Evolutionary conservation across 1,284 basidiomycete species (phyloP).

Genomic region (Calocybe gambosa): DNA sequence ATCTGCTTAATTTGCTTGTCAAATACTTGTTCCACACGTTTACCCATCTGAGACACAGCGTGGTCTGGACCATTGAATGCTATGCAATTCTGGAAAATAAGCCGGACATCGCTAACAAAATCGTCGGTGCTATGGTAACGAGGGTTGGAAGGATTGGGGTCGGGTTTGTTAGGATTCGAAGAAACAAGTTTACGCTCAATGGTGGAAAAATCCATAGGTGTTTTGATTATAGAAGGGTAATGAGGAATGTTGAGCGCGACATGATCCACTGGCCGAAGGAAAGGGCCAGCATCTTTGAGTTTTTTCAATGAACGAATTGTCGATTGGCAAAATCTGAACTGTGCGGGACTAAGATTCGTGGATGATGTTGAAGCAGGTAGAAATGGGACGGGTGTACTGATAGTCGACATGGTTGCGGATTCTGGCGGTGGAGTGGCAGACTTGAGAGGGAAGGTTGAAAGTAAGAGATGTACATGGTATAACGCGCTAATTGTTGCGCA

Average conservation of each 20-base stretch:
- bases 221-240: conserved; percentile 82
- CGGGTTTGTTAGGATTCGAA: conserved; percentile 74
- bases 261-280: conserved; percentile 88
- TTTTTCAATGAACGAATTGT: conserved; percentile 85
- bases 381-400: conserved; percentile 33
- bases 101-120: conserved; percentile 76
- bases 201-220: conserved; percentile 95
- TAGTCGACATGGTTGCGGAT: conserved; percentile 33
- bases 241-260: conserved; percentile 88
- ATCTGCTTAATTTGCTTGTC: conserved; percentile 85
- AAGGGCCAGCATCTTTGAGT: conserved; percentile 78
- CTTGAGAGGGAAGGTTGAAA: conserved; percentile 41
- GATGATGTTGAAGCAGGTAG: conserved; percentile 33
- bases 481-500: conserved; percentile 51
- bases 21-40: conserved; percentile 78
- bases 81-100: conserved; percentile 85
- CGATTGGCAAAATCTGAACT: conserved; percentile 79
- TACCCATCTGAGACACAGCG: conserved; percentile 72
- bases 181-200: conserved; percentile 83
- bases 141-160: conserved; percentile 61
- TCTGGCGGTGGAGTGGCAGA: conserved; percentile 66
- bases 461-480: conserved; percentile 34
- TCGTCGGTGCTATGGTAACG: conserved; percentile 73
- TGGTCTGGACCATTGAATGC: conserved; percentile 94
- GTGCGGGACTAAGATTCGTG: conserved; percentile 46